Base-by-base conservation (phyloP, 179 eudicot species). In the Actinidia chinensis region DNA sequence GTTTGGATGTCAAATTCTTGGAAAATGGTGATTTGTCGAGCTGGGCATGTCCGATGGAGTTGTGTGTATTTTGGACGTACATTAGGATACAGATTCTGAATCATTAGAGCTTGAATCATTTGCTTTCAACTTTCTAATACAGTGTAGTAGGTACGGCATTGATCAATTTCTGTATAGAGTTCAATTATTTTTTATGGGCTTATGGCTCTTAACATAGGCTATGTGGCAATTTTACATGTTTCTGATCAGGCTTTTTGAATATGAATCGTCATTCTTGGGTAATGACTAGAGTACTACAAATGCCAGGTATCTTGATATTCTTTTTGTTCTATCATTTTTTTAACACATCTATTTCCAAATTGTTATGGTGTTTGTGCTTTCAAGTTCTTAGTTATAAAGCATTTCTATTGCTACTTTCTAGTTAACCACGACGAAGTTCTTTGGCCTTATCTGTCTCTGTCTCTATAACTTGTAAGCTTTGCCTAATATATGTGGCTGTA, bases 21-120 rank as follows among this genome's bases (percentile, higher is more conserved):
- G 97, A 86, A 78, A 96, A 92, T 84, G 98, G 98, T 58, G 98
- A 96, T 77, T 77, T 96, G 80, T 93, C 89, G 55, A 96, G 97
- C 1, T n/a, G n/a, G n/a, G 98, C 97, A 77, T 96, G 99, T 94
- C 97, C 44, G 99, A 96, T 82, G 97, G 98, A 65, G 87, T 90
- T 68, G 97, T 86, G 73, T 97, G 99, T 58, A 83, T 96, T 74
- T 96, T 98, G 99, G 91, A 98, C 72, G 52, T 78, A 46, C 78
- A 85, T 81, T 85, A 83, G 59, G 91, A 94, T 81, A 88, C 85
- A 82, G 66, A 80, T 79, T 94, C 99, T 52, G 95, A 91, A 74
- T 74, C 88, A 69, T 48, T 78, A 13, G 92, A 90, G 80, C 87
- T 81, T 60, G 92, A 94, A 63, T 86, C 86, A 70, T 94, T 85